phyloP scores from a whole-genome alignment of 805 yeast species.

The Metschnikowia vanudenii region DNA sequence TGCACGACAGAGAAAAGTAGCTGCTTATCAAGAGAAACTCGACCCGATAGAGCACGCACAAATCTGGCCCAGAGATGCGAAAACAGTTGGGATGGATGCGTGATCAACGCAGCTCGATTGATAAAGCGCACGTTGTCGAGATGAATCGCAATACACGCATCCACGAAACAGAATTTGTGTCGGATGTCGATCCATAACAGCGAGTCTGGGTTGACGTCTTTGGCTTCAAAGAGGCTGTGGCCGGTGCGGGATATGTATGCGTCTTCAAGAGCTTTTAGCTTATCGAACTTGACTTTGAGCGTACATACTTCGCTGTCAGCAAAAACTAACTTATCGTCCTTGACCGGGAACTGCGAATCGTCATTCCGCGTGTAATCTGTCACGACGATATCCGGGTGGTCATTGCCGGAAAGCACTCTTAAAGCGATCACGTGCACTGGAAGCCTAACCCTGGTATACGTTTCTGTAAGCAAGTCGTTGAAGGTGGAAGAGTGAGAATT shows the following conservation, averaged over 20 bases:
- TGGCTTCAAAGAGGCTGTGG: conserved; percentile 7
- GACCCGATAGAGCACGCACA: not conserved
- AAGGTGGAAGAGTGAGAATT: not conserved
- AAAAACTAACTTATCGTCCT: conserved; percentile 3
- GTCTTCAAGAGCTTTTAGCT: conserved; percentile 4
- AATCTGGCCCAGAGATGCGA: conserved; percentile 9
- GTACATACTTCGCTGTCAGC: conserved; percentile 1
- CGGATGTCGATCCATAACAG: conserved; percentile 12
- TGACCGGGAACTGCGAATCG: conserved; percentile 1
- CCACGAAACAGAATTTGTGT: conserved; percentile 11
- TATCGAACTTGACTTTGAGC: conserved; percentile 2
- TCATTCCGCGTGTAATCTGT: conserved; percentile 14
- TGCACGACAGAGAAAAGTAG: conserved; percentile 3
- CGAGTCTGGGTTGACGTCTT: conserved; percentile 7
- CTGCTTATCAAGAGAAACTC: not conserved
- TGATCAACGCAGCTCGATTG: not conserved
- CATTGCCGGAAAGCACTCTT: conserved; percentile 10
- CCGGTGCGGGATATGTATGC: conserved; percentile 8
- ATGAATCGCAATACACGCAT: conserved; percentile 1
- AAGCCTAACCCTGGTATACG: conserved; percentile 9
- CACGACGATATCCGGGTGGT: conserved; percentile 9
- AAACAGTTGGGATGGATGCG: not conserved
- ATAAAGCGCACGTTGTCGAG: conserved; percentile 5
- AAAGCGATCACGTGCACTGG: conserved; percentile 17
- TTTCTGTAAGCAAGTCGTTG: conserved; percentile 4